A percentile compares a stretch with the other conserved stretches of the same genome.
These are phyloP conservation scores for Aspergillus ochraceoroseus DNA, from an alignment of 2,329 filamentous ascomycete species.

Conservation along the genomic window DNA sequence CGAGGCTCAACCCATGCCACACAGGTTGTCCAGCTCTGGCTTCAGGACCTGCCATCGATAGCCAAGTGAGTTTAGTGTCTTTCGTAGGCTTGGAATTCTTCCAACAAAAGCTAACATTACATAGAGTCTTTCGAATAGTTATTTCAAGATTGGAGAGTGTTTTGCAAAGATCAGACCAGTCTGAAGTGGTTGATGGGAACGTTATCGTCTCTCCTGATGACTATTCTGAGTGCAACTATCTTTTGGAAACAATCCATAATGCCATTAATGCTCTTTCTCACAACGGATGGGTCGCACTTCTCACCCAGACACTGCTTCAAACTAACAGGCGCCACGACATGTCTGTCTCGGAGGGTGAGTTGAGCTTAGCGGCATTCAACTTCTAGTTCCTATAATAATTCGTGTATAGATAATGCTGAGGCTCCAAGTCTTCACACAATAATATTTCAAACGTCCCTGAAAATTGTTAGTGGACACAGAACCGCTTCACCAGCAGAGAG, in stretches of 20 bases:
- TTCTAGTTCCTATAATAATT: conserved; percentile 1
- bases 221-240: conserved; percentile 70
- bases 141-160: conserved; percentile 34
- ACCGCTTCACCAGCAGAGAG: conserved; percentile 33
- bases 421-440: conserved; percentile 32
- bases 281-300: conserved; percentile 64
- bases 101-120: conserved; percentile 5
- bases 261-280: conserved; percentile 65
- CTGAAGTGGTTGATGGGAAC: conserved; percentile 34
- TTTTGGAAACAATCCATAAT: conserved; percentile 68
- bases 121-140: conserved; percentile 37
- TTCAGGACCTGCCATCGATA: conserved; percentile 55
- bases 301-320: conserved; percentile 55
- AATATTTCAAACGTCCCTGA: conserved; percentile 32
- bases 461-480: conserved; percentile 26
- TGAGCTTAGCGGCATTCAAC: neutral
- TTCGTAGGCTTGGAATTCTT: neutral
- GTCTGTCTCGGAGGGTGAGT: conserved; percentile 49
- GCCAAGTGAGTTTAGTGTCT: conserved; percentile 41
- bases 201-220: conserved; percentile 55
- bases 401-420: conserved; percentile 23
- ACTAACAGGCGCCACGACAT: conserved; percentile 45
- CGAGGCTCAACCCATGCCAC: conserved; percentile 69
- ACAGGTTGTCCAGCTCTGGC: conserved; percentile 73
- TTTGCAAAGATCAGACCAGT: conserved; percentile 24